A percentile compares a stretch with the other conserved stretches of the same genome.
Evolutionary conservation across 164 flowering plant genomes (phyloP).

Genomic region (Vitis amurensis): DNA sequence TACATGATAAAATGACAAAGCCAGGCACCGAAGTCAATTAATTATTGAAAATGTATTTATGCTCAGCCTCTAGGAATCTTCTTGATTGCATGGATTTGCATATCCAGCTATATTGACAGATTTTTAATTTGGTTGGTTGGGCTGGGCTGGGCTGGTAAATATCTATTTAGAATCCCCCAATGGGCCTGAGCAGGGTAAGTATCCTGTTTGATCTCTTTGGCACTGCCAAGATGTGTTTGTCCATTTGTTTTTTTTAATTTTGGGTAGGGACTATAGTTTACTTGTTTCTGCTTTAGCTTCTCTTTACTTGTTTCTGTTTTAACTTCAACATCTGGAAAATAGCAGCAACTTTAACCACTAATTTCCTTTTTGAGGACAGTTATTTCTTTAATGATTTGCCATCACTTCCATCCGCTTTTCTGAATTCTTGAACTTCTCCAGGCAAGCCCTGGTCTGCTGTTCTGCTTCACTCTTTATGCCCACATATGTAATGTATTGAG

Average conservation of each 20-base stretch:
- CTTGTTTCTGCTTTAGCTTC: neutral
- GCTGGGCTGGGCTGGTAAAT: neutral
- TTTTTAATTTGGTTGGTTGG: neutral
- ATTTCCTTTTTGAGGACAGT: no score
- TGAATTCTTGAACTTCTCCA: neutral
- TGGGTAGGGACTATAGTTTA: neutral
- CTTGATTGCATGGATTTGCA: no score
- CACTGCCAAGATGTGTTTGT: neutral
- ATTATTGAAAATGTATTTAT: neutral
- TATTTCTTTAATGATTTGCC: no score
- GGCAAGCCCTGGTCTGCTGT: neutral
- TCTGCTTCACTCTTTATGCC: neutral
- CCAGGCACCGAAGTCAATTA: neutral
- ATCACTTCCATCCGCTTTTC: no score
- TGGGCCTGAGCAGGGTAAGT: neutral
- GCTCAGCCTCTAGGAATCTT: no score
- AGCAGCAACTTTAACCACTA: neutral
- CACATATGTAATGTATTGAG: no score
- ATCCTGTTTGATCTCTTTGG: neutral
- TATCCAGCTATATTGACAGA: no score
- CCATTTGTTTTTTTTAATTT: neutral
- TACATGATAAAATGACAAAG: neutral
- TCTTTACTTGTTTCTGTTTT: neutral
- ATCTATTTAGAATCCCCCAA: neutral
- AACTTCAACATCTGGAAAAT: neutral